phyloP scores from a whole-genome alignment of 179 eudicot species.

The Spinacia oleracea region DNA sequence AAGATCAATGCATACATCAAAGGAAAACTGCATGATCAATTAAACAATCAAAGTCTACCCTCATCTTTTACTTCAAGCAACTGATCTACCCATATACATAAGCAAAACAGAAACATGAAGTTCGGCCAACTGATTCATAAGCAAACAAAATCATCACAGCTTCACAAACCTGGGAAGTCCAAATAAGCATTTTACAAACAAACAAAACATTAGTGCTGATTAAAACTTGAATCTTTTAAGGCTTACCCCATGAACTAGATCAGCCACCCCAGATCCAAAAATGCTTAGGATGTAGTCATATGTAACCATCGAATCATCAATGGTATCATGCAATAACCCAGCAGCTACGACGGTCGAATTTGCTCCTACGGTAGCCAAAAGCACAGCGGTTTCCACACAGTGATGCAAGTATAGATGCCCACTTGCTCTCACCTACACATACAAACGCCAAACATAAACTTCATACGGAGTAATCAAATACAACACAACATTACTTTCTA shows the following conservation, averaged over 20 bases:
- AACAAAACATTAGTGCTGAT: neutral
- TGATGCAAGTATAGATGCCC: slow-evolving; percentile 94
- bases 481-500: neutral
- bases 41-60: neutral
- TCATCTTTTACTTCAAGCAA: neutral
- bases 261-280: slow-evolving; percentile 85
- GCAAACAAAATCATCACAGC: neutral
- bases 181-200: neutral
- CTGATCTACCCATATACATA: neutral
- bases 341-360: slow-evolving; percentile 91
- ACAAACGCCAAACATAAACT: slow-evolving; percentile 18
- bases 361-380: slow-evolving; percentile 80
- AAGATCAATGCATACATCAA: neutral
- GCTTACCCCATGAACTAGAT: slow-evolving; percentile 86
- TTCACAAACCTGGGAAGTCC: neutral
- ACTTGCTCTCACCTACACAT: slow-evolving; percentile 72
- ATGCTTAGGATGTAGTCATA: slow-evolving; percentile 55
- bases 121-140: neutral
- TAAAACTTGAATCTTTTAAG: neutral
- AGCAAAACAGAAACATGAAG: neutral
- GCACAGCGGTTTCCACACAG: slow-evolving; percentile 86
- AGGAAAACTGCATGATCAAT: no score
- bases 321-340: slow-evolving; percentile 88
- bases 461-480: slow-evolving; percentile 13
- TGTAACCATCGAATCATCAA: slow-evolving; percentile 77